Base-by-base conservation (phyloP, 805 yeast species). In the Vanderwaltozyma tropicalis region DNA sequence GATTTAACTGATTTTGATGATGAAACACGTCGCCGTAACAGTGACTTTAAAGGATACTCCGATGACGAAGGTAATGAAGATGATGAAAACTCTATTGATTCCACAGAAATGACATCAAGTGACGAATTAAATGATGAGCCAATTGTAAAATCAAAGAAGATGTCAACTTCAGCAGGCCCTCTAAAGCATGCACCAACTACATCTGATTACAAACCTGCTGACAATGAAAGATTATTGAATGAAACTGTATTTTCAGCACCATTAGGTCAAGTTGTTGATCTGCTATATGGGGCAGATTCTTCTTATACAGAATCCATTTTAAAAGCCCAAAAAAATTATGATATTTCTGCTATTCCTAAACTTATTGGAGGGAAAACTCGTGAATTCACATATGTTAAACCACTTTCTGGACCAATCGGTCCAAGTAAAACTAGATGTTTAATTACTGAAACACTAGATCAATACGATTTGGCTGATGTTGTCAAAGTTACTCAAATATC, bases 351-450 rank as follows among this genome's bases (percentile, higher is more conserved):
- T 2, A 62, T 73, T 6, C 62, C 75, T 29, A 60, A 48, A 44
- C 34, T 54, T 9, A 71, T 62, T 39, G 57, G 37, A 45, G 51
- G 48, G 13, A 54, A 54, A 38, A 53, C 59, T 32, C 64, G 94
- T 48, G 59, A 61, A 8, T 82, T 74, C 45, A 55, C 67, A 0
- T 82, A 79, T 50, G 66, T 65, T 1, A 78, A 81, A 47, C 88
- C 89, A 1, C 61, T 82, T 31, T 65, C 69, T 35, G 78, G 74
- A 2, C 71, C 84, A 0, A 75, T 83, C 39, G 92, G 89, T 0
- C 92, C 92, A 6, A 80, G 79, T 47, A 81, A 80, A 47, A 81
- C 94, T 0, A 62, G 61, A 41, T 81, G 89, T 62, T 55, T 66
- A 14, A 78, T 82, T 33, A 65, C 68, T 4, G 94, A 83, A 50